Base-by-base conservation (phyloP, 2,329 filamentous ascomycete genomes). In the Cladosporium sp. region DNA sequence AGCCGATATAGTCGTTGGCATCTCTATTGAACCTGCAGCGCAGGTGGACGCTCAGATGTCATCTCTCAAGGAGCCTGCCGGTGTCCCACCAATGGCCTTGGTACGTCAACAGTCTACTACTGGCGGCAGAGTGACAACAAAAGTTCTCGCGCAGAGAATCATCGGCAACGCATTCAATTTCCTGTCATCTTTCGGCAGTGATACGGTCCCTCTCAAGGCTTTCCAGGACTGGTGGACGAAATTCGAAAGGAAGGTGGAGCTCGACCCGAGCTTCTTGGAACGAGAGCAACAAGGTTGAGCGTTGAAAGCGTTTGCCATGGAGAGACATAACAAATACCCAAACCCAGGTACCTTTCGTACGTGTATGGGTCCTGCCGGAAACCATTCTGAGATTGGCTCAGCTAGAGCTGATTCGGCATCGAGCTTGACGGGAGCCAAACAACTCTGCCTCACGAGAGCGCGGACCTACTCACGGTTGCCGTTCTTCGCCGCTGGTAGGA, bases 221-320 rank as follows among this genome's bases (percentile, higher is more conserved):
- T 99, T 99, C 77, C 90, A 96, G 79, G 92, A 96, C 66, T 99
- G 96, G 95, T 99, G 96, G 95, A 86, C 84, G 67, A 98, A 97
- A 79, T 99, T 99, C 80, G 94, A 99, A 81, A 86, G 87, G 67
- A 89, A 89, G 75, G 86, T 99, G 46, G 89, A 93, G 72, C 85
- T 87, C 69, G 95, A 99, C 80, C 94, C 95, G 0, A 86, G 87
- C 7, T 99, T 99, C 76, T 81, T 99, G 70, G 93, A 98, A 79
- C 87, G 89, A 72, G 86, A 84, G 64, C 85, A 86, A 69, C 69
- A 61, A 53, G 63, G 49, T 13, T 65, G 49, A 65, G 53, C 23
- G 23, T n/a, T 18, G 6, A n/a, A 28, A n/a, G 14, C 8, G 23
- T 53, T 18, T 53, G 23, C 48, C 11, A 16, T 18, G 14, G 25